These are phyloP conservation scores for Chrysoporthe cubensis DNA, from an alignment of 2,329 filamentous ascomycete species.

Conservation along the genomic window DNA sequence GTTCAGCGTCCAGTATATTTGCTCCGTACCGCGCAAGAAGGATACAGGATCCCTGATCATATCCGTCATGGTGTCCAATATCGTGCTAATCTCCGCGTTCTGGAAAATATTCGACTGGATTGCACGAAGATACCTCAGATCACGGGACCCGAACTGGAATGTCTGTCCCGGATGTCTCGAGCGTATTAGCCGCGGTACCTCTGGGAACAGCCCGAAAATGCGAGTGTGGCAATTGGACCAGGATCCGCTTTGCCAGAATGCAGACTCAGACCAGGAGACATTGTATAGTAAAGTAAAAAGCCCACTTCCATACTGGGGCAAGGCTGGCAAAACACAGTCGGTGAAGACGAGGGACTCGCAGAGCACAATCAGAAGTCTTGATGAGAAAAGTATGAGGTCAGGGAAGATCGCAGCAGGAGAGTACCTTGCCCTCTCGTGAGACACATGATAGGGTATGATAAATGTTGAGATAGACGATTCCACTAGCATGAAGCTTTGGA, in stretches of 20 bases:
- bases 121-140: slow-evolving; percentile 10
- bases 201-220: neutral
- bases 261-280: neutral
- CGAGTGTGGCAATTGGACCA: slow-evolving; percentile 18
- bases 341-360: neutral
- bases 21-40: slow-evolving; percentile 21
- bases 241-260: slow-evolving; percentile 19
- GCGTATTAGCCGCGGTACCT: neutral
- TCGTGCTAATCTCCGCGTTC: slow-evolving; percentile 22
- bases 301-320: neutral
- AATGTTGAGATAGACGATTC: no score
- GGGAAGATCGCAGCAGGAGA: neutral
- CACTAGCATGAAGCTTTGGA: neutral
- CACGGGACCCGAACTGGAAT: slow-evolving; percentile 12
- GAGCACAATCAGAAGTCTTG: neutral
- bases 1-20: slow-evolving; percentile 25
- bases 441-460: neutral
- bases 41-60: slow-evolving; percentile 21
- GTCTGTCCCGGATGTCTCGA: slow-evolving; percentile 16
- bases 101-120: slow-evolving; percentile 26
- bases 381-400: neutral
- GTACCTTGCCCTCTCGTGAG: slow-evolving; percentile 2
- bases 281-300: neutral
- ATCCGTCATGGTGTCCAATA: slow-evolving; percentile 19
- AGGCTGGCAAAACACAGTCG: neutral